Percentiles rank a stretch among this genome's conserved stretches.
Conservation (phyloP, 2,329 filamentous ascomycete genomes). For the Fusarium coicis region DNA sequence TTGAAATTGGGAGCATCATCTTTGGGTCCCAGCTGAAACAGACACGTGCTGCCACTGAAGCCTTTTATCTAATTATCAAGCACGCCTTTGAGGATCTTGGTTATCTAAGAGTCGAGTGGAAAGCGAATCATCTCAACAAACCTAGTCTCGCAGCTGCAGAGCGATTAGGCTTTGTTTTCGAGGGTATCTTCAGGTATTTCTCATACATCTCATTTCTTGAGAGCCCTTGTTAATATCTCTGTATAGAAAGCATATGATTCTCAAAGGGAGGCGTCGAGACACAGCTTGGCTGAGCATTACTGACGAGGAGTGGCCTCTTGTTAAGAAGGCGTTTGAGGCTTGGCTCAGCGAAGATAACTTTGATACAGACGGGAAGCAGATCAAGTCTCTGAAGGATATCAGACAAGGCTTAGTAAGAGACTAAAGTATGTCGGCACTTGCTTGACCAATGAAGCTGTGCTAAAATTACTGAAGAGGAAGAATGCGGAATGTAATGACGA, state of each 20-base stretch:
- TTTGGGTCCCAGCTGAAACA: slow-evolving; percentile 62
- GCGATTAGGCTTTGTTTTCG: slow-evolving; percentile 67
- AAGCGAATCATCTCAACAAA: slow-evolving; percentile 67
- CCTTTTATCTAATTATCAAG: slow-evolving; percentile 64
- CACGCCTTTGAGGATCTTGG: slow-evolving; percentile 64
- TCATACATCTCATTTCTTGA: accelerated
- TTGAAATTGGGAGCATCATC: slow-evolving; percentile 69
- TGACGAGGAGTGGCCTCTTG: slow-evolving; percentile 66
- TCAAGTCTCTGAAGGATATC: slow-evolving; percentile 53
- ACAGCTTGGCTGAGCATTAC: slow-evolving; percentile 70
- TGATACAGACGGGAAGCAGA: slow-evolving; percentile 63
- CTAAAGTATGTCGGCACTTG: not conserved
- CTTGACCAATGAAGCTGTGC: not conserved
- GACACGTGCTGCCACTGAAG: slow-evolving; percentile 67
- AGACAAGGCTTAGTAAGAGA: slow-evolving; percentile 1
- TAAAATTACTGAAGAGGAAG: not conserved
- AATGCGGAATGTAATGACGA: not conserved
- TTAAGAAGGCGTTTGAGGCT: slow-evolving; percentile 58
- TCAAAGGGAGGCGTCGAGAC: slow-evolving; percentile 67
- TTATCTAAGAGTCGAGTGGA: slow-evolving; percentile 72
- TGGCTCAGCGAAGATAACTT: slow-evolving; percentile 69
- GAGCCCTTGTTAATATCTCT: not conserved
- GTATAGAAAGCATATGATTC: slow-evolving; percentile 65
- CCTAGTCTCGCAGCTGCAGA: slow-evolving; percentile 64
- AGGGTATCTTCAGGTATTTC: slow-evolving; percentile 65